These are phyloP conservation scores for Candida sp. DNA, from an alignment of 1,139 yeast genomes.

Conservation along the genomic window DNA sequence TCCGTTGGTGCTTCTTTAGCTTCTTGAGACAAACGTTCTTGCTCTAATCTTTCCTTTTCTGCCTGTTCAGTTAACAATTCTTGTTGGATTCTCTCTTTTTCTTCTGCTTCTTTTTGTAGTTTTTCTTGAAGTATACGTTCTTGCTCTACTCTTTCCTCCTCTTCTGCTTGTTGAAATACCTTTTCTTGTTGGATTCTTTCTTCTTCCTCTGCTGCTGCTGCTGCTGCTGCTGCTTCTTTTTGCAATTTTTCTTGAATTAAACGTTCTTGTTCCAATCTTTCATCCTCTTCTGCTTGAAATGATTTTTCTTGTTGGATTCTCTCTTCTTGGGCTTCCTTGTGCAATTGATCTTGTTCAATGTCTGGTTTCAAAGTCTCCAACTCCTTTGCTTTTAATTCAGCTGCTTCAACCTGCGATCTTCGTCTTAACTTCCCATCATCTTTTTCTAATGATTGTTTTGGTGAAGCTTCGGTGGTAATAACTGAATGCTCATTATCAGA, in stretches of 20 bases:
- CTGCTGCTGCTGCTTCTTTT: not conserved
- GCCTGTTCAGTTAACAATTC: not conserved
- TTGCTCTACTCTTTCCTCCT: not conserved
- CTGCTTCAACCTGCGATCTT: not conserved
- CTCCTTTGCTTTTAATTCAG: not conserved
- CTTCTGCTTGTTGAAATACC: not conserved
- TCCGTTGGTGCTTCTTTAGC: not conserved
- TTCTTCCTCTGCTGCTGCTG: not conserved
- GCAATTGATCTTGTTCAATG: not conserved
- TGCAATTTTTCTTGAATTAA: not conserved
- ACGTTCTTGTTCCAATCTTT: not conserved
- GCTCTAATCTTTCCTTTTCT: slow-evolving; percentile 1
- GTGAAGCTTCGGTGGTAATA: not conserved
- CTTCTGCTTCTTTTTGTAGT: not conserved
- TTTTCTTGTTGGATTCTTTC: not conserved
- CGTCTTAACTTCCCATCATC: not conserved
- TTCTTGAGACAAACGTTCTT: slow-evolving; percentile 1
- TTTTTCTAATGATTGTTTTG: not conserved
- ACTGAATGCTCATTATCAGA: not conserved
- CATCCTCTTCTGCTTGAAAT: not conserved
- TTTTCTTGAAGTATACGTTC: not conserved
- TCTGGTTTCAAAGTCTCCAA: not conserved
- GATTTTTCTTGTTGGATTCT: not conserved
- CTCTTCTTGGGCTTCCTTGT: not conserved
- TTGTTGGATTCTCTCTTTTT: not conserved